Base-by-base conservation (phyloP, 805 yeast genomes). In the Pichia exigua region DNA sequence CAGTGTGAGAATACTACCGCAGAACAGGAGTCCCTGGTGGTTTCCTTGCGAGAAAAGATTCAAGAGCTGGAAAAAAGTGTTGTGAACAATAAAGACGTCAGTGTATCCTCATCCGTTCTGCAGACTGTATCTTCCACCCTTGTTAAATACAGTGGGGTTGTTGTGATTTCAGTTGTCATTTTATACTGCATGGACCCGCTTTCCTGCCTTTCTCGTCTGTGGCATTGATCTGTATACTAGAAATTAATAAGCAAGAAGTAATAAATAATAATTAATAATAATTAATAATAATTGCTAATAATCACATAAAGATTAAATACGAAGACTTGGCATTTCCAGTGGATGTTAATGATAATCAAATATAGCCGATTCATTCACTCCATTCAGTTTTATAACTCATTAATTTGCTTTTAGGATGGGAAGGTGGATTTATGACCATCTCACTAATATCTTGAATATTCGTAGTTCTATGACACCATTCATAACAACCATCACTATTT, bases 81-180 rank as follows among this genome's bases (percentile, higher is more conserved):
- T 13, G n/a, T n/a, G 39, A n/a, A 35, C 39, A n/a, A 35, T 6
- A 35, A 35, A n/a, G 20, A 2, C n/a, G 39, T 7, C 11, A 11
- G 20, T 17, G 11, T 35, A 2, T n/a, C 18, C 12, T 6, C 18
- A 5, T 35, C 39, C 15, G 6, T 47, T 22, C 27, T 47, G 18
- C 42, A 47, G n/a, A 26, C 26, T 4, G 17, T 47, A 11, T 42
- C 50, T 4, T 41, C 50, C 4, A 39, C 45, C 7, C 7, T 47
- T 1, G 35, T 42, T 28, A 47, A 42, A 30, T 47, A 47, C 21
- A 41, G 50, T 24, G 50, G 50, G 17, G 15, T 30, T 28, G n/a
- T 47, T 18, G 15, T 47, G 8, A 18, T 47, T 4, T 47, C 50
- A 3, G 32, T 47, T 13, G 40, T 32, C 4, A 18, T 47, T 28